Base-by-base conservation (phyloP, 495 filamentous ascomycete genomes). In the Penicillium samsonianum region DNA sequence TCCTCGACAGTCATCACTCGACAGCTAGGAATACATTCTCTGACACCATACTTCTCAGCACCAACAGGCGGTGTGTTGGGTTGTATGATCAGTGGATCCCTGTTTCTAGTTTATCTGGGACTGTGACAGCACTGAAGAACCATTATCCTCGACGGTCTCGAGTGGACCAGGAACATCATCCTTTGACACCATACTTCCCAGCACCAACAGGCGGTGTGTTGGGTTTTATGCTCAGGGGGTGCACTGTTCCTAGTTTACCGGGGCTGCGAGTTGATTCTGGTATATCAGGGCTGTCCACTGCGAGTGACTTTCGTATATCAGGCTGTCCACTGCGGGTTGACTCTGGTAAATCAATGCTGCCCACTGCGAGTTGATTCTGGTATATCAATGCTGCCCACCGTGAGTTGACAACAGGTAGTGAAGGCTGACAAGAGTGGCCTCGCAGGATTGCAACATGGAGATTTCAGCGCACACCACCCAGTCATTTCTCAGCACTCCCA, bases 211-310 rank as follows among this genome's bases (percentile, higher is more conserved):
- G n/a, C n/a, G n/a, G n/a, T n/a, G n/a, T n/a, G n/a, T n/a, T n/a
- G n/a, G n/a, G n/a, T n/a, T n/a, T n/a, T 42, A 42, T 43, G 41
- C 22, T 43, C 41, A 43, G 41, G 41, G 9, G 41, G 9, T 43
- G 19, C 20, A 8, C 37, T 12, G 19, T 43, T 43, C 19, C 11
- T 20, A 14, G 20, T 40, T n/a, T 20, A 19, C 41, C 20, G 41
- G 41, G 7, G 12, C 33, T 33, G 2, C 3, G 33, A 14, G 33
- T 12, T 35, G 30, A 12, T 33, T 33, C 30, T 33, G 30, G 30
- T 12, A 33, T 33, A 33, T 33, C 30, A 33, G n/a, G 30, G 9
- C 30, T 33, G 30, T 12, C 30, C 30, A 33, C 11, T n/a, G n/a
- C n/a, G n/a, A n/a, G n/a, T n/a, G n/a, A n/a, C n/a, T n/a, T n/a